Conservation (phyloP, 345 rosid genomes). For the Linum trigynum region DNA sequence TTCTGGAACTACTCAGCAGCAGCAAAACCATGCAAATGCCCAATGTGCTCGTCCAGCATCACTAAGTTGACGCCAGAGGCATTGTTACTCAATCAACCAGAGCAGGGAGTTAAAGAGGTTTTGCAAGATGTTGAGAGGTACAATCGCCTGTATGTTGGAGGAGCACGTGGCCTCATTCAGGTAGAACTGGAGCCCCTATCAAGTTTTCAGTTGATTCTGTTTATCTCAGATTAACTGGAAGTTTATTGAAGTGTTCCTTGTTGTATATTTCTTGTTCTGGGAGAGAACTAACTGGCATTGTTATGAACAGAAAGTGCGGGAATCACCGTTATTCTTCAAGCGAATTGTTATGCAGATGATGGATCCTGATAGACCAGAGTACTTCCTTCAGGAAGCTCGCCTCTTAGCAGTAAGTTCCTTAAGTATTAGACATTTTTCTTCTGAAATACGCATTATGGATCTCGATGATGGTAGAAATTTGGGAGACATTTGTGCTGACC, state of each 20-base stretch:
- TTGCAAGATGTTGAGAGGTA: constrained; percentile 51
- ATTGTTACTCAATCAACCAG: constrained; percentile 31
- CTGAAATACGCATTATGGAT: too few relatives aligned
- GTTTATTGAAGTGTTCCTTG: too few relatives aligned
- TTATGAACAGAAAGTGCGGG: constrained; percentile 48
- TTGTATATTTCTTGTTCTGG: too few relatives aligned
- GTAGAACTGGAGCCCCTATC: constrained; percentile 25
- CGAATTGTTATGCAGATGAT: constrained; percentile 51
- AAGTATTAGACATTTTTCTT: too few relatives aligned
- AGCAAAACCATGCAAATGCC: constrained; percentile 78
- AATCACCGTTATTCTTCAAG: constrained; percentile 57
- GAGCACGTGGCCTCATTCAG: constrained; percentile 52
- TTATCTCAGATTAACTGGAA: too few relatives aligned
- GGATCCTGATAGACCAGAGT: constrained; percentile 61
- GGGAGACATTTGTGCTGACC: too few relatives aligned
- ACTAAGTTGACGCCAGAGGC: constrained; percentile 48
- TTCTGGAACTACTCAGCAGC: constrained; percentile 74
- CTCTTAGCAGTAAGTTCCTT: too few relatives aligned
- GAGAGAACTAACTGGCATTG: not conserved
- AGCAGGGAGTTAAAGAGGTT: constrained; percentile 45
- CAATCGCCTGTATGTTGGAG: constrained; percentile 70
- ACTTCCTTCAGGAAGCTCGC: too few relatives aligned
- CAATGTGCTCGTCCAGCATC: constrained; percentile 62
- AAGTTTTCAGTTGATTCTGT: too few relatives aligned
- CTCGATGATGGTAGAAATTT: too few relatives aligned